These are phyloP conservation scores for Fraxinus anomala DNA, from an alignment of 257 asterid species.

Conservation along the genomic window DNA sequence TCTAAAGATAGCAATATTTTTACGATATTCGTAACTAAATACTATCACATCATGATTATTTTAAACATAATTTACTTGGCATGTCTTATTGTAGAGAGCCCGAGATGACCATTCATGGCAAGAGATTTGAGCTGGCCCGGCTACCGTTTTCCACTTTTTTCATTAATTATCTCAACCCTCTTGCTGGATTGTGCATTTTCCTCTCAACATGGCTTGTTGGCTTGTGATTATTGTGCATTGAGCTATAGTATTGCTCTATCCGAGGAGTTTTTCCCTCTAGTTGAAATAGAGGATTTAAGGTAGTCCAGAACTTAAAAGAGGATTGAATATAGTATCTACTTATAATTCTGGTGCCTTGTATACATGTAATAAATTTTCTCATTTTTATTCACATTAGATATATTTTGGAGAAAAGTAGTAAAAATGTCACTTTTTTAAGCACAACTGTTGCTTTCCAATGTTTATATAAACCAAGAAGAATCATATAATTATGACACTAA, in stretches of 20 bases:
- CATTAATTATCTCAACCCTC: too few relatives aligned
- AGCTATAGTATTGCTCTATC: background rate
- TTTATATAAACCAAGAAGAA: background rate
- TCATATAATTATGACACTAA: background rate
- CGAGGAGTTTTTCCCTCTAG: background rate
- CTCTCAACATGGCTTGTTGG: too few relatives aligned
- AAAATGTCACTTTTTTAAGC: background rate
- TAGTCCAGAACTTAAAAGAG: conserved; percentile 10
- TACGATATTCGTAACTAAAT: background rate
- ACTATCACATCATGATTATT: background rate
- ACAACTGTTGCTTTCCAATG: background rate
- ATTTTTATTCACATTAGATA: background rate
- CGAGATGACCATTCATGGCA: background rate
- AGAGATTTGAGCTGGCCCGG: background rate
- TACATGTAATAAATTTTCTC: background rate
- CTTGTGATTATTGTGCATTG: background rate
- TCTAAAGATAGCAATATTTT: background rate
- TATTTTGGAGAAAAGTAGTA: background rate
- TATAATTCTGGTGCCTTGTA: too few relatives aligned
- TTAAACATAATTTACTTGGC: background rate
- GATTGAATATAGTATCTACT: background rate
- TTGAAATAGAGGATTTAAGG: too few relatives aligned
- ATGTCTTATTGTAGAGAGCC: background rate
- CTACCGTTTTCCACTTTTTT: too few relatives aligned
- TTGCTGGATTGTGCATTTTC: background rate